Base-by-base conservation (phyloP, 306 rosid species). In the Astragalus membranaceus region DNA sequence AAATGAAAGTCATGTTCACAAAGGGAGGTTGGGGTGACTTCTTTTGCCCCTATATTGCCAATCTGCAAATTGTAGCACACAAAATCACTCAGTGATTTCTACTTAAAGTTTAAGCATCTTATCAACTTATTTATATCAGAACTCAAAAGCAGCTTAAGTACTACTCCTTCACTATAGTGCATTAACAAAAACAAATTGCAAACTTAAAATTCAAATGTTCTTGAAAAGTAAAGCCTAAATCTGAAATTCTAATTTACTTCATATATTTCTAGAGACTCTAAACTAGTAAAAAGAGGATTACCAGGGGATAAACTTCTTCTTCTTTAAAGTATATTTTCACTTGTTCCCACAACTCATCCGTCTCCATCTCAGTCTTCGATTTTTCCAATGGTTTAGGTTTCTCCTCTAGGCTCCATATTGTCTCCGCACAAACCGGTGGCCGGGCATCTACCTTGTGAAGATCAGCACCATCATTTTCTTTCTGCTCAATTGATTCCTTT, bases 51-150 rank as follows among this genome's bases (percentile, higher is more conserved):
- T 5, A 20, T n/a, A n/a, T n/a, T n/a, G n/a, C n/a, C n/a, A n/a
- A n/a, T 73, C 86, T 82, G 67, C 61, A 44, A 13, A 74, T 69
- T 13, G 75, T 33, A 15, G 26, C 32, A 69, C 32, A 68, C 47
- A 61, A n/a, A 50, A 15, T 48, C 20, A 30, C 17, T 7, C 16
- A 16, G 13, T 58, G 11, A 57, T 6, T 57, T 57, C 43, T 57
- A 5, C 41, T 30, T 30, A 56, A 15, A 26, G 30, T 26, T 26
- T 1, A 26, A 26, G 30, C 30, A 26, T 26, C 3, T 26, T 26
- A 26, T 26, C 2, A 26, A 26, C 2, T 26, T n/a, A n/a, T n/a
- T n/a, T 26, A 26, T 26, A 26, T 26, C 30, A 26, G 4, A 26
- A 26, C 30, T 26, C 30, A 26, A 1, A 2, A 26, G 30, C 30